Evolutionary conservation across 225 moss, liverwort and hornwort species (phyloP).

Genomic region (Thuidium tamariscinum): DNA sequence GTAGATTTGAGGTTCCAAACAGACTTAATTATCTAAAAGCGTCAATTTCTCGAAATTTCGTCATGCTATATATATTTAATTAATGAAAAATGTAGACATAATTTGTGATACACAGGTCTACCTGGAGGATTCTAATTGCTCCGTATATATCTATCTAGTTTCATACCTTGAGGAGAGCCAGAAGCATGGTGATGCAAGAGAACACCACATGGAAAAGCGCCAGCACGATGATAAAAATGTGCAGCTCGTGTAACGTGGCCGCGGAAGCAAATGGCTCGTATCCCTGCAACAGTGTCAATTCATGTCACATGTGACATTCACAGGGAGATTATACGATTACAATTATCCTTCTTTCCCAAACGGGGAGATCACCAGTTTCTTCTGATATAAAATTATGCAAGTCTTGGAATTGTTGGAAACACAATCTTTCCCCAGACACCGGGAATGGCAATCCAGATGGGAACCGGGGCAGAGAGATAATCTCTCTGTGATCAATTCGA

Average conservation of each 20-base stretch:
- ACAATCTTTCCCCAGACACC: neutral
- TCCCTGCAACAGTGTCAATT: conserved; percentile 24
- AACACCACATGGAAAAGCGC: conserved; percentile 71
- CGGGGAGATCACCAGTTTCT: neutral
- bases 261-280: conserved; percentile 48
- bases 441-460: neutral
- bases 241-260: conserved; percentile 69
- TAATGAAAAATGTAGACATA: neutral
- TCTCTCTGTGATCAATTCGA: neutral
- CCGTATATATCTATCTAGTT: neutral
- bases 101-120: neutral
- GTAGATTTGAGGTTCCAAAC: neutral
- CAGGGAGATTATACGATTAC: neutral
- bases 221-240: conserved; percentile 74
- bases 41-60: too few species aligned
- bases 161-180: conserved; percentile 56
- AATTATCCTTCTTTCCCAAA: neutral
- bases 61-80: neutral
- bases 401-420: too few species aligned
- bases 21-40: neutral
- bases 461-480: neutral
- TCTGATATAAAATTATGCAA: neutral
- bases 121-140: neutral
- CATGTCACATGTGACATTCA: neutral
- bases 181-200: conserved; percentile 75